Base-by-base conservation (phyloP, 768 basidiomycete species). In the Scleroderma bovista region DNA sequence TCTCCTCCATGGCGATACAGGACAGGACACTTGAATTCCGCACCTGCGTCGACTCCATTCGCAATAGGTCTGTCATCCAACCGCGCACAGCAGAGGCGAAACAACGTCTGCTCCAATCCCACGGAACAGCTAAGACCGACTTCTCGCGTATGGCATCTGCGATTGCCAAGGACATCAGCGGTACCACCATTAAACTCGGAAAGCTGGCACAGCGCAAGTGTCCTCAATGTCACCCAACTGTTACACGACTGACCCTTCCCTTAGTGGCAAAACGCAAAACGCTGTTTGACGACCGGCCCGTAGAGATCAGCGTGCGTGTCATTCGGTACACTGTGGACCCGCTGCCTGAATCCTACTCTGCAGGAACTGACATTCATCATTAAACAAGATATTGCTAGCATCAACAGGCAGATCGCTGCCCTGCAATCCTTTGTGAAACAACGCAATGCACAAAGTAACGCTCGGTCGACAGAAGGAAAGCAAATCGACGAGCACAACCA, bases 221-320 rank as follows among this genome's bases (percentile, higher is more conserved):
- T 16, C 32, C 3, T 15, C 29, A 3, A 17, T 32, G 32, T 36
- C 44, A 39, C 22, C 9, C 9, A 20, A 37, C 32, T 16, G 20
- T 16, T 19, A 31, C 22, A 2, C 17, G 32, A 16, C 39, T 41
- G 44, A 19, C 53, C 44, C 40, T n/a, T 40, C 33, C 44, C 49
- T 50, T 61, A 99, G 96, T 99, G 64, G 96, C 96, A 31, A 98
- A 96, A 72, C 86, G 96, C 55, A 99, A 97, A 75, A 98, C 96
- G 6, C 72, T 99, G 50, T 99, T 99, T 63, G 96, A 99, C 65
- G 96, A 99, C 71, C 81, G 95, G 59, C 96, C 96, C 10, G 93
- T 98, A 42, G 96, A 99, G 71, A 98, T 99, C 57, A 92, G 89
- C 67, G 92, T 94, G 71, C 54, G 84, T 69, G 23, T 43, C 47